Conservation (phyloP, 2,329 filamentous ascomycete species). For the Alternaria metachromatica region DNA sequence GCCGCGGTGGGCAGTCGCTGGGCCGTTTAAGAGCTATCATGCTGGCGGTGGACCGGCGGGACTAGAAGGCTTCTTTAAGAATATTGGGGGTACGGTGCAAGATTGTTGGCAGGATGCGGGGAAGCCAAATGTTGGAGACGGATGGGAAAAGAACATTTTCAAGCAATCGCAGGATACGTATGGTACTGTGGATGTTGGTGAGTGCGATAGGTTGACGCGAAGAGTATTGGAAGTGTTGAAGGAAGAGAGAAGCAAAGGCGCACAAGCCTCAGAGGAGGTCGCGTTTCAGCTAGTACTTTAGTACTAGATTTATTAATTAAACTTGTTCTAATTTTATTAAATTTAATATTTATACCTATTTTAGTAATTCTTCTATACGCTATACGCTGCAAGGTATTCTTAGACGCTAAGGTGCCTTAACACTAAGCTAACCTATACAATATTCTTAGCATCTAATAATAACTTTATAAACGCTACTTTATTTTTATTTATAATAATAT, state of each 20-base stretch:
- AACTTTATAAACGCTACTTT: too few relatives aligned
- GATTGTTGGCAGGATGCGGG: constrained; percentile 61
- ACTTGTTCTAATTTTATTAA: too few relatives aligned
- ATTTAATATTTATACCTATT: too few relatives aligned
- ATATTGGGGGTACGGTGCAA: constrained; percentile 63
- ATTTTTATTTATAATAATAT: too few relatives aligned
- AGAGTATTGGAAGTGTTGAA: constrained; percentile 50
- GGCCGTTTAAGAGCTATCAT: constrained; percentile 66
- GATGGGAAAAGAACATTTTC: constrained; percentile 57
- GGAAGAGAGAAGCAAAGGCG: constrained; percentile 30
- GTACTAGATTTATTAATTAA: too few relatives aligned
- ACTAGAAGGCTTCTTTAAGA: constrained; percentile 60
- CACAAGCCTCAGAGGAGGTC: too few relatives aligned
- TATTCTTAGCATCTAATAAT: too few relatives aligned
- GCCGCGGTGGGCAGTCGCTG: constrained; percentile 44
- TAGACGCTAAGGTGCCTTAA: too few relatives aligned
- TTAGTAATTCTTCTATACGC: too few relatives aligned
- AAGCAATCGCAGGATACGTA: constrained; percentile 56
- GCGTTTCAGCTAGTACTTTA: too few relatives aligned
- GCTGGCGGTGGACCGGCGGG: constrained; percentile 64
- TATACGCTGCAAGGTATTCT: too few relatives aligned
- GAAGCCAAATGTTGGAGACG: constrained; percentile 49
- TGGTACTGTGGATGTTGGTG: constrained; percentile 51
- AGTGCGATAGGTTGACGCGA: constrained; percentile 53
- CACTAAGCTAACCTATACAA: too few relatives aligned